Evolutionary conservation across 192 early-diverging fungal species (phyloP), one percentile per base, ranked within the genome.

Genomic region (Chytriomyces sp.): DNA sequence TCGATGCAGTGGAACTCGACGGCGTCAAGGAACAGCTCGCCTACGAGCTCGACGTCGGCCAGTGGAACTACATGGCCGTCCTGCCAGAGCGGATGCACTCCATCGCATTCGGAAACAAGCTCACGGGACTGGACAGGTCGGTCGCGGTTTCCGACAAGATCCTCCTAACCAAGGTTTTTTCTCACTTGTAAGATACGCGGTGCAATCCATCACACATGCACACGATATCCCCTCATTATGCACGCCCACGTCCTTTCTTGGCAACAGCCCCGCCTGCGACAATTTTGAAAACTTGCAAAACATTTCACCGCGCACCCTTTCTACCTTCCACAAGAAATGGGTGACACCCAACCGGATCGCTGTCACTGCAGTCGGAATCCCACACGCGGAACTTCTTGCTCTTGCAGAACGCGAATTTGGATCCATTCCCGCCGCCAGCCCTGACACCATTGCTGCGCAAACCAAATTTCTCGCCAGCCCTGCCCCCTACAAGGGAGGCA

Each of bases 331-430:
- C 56, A 72, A 82, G 22, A 89, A 79, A 10, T 96, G 94, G 95
- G 95, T 91, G 77, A 85, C 89, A 5, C 95, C 96, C 0, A 92
- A 96, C 61, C 88, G 95, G 49, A 94, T 99, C 56, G 94, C 95
- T 3, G 83, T 99, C 17, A 91, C 92, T 3, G 93, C 90, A 3
- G 88, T 92, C 31, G 97, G 97, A 4, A 86, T 93, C 41, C 86
- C 89, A 30, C 97, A 99, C 69, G 89, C 91, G n/a, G 78, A 88
- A 49, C 83, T 96, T 0, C 91, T 95, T 0, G 83, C 87, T 34
- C 79, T 92, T 26, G 88, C 82, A 1, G 80, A 85, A 40, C 74
- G 88, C 52, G 80, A 91, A 39, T 99, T 96, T 84, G 96, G 92
- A 1, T 85, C 91, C 37, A 81, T 91, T 67, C 33, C 78, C 3